Evolutionary conservation across 2,329 filamentous ascomycete species (phyloP).

Genomic region (Arthrobotrys conoides): DNA sequence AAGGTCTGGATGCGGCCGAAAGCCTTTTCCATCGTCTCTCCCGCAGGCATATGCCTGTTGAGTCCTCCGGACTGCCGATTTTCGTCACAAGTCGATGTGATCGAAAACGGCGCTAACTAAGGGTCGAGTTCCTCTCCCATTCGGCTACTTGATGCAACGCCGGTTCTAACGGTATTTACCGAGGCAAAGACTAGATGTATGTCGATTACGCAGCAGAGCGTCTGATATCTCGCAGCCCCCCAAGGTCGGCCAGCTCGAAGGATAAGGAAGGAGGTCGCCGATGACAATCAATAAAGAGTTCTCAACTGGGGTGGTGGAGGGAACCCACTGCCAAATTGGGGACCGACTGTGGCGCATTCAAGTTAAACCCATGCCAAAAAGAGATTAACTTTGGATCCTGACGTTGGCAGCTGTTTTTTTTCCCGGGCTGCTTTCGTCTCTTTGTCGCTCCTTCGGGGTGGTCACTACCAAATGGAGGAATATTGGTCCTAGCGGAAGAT

Average conservation of each 20-base stretch:
- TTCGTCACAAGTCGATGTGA: constrained; percentile 27
- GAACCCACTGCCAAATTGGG: constrained; percentile 38
- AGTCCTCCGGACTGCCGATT: constrained; percentile 30
- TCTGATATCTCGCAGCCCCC: constrained; percentile 12
- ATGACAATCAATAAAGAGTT: constrained; percentile 45
- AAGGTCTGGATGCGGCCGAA: constrained; percentile 60
- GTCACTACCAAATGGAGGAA: constrained; percentile 52
- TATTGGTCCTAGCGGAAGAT: constrained; percentile 54
- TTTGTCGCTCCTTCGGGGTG: constrained; percentile 25
- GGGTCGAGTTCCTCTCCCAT: constrained; percentile 37
- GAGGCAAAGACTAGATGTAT: constrained; percentile 24
- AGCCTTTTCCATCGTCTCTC: constrained; percentile 28
- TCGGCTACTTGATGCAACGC: constrained; percentile 52
- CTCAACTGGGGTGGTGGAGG: constrained; percentile 49
- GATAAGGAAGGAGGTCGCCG: constrained; percentile 56
- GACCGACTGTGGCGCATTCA: constrained; percentile 45
- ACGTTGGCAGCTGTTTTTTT: constrained; percentile 38
- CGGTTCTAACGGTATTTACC: constrained; percentile 61
- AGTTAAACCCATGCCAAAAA: constrained; percentile 46
- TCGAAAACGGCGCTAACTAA: constrained; percentile 50
- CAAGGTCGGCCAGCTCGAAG: constrained; percentile 22
- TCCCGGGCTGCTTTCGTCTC: constrained; percentile 47
- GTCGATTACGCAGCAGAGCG: constrained; percentile 36
- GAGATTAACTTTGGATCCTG: constrained; percentile 59
- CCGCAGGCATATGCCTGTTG: constrained; percentile 48